Conservation (phyloP, 2,329 filamentous ascomycete genomes). For the Colletotrichum tabaci region DNA sequence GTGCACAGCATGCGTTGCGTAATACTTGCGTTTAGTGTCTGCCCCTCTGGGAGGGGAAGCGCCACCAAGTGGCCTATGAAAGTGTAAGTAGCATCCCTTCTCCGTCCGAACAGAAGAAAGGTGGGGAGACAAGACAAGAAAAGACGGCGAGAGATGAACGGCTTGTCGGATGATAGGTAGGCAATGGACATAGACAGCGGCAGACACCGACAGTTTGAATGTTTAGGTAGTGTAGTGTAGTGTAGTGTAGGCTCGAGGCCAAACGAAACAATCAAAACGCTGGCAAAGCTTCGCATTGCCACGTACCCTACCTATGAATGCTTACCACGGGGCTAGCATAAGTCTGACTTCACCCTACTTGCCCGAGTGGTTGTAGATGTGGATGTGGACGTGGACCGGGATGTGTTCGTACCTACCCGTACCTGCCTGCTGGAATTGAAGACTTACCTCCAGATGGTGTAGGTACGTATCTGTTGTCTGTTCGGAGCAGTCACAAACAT, state of each 20-base stretch:
- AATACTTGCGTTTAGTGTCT: background rate
- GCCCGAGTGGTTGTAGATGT: too few species aligned
- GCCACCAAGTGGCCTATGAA: background rate
- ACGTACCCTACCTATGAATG: background rate
- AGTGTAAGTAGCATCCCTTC: conserved; percentile 10
- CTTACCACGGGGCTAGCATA: conserved; percentile 1
- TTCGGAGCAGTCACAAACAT: background rate
- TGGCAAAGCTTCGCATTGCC: conserved; percentile 24
- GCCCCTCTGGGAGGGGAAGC: background rate
- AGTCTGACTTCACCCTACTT: too few species aligned
- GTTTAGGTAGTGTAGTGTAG: too few species aligned
- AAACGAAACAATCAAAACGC: conserved; percentile 11
- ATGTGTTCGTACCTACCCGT: background rate
- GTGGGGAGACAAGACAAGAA: conserved; percentile 10
- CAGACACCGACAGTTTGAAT: background rate
- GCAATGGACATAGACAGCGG: background rate
- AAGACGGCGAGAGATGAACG: conserved; percentile 32
- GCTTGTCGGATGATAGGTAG: conserved; percentile 2
- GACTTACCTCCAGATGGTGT: too few species aligned
- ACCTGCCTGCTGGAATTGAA: too few species aligned
- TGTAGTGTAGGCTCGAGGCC: background rate
- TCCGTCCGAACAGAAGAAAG: conserved; percentile 16
- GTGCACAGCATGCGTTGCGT: conserved; percentile 4
- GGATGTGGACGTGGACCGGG: background rate
- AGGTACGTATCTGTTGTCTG: too few species aligned